Percentiles rank a stretch among this genome's conserved stretches.
phyloP scores from a whole-genome alignment of 192 early-diverging fungal species.

The Obelidium mucronatum region DNA sequence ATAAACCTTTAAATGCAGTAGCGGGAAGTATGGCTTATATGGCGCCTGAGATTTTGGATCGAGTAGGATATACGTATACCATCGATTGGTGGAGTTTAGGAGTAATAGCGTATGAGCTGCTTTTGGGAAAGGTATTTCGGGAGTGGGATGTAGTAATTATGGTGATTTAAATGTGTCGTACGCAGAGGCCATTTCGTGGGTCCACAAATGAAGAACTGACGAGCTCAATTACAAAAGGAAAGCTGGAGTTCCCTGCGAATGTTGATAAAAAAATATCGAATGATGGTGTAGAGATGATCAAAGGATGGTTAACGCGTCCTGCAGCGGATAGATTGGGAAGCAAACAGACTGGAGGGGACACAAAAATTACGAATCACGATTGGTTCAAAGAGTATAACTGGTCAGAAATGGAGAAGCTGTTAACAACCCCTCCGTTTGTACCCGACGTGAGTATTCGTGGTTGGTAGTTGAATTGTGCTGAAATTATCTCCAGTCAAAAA shows the following conservation, averaged over 20 bases:
- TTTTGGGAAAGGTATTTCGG: slow-evolving; percentile 66
- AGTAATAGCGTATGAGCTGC: slow-evolving; percentile 86
- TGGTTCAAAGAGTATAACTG: slow-evolving; percentile 51
- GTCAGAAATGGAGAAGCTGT: slow-evolving; percentile 46
- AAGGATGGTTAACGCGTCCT: slow-evolving; percentile 73
- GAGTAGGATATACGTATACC: slow-evolving; percentile 80
- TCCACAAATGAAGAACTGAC: slow-evolving; percentile 76
- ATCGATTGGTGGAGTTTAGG: slow-evolving; percentile 98
- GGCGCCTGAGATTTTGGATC: slow-evolving; percentile 64
- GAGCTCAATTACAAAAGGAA: slow-evolving; percentile 72
- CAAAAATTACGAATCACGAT: slow-evolving; percentile 52
- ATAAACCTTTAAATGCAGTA: slow-evolving; percentile 75
- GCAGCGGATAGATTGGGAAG: slow-evolving; percentile 78
- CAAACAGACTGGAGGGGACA: slow-evolving; percentile 71
- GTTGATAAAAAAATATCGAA: slow-evolving; percentile 11
- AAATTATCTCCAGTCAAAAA: slow-evolving; percentile 55
- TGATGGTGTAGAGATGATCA: slow-evolving; percentile 31
- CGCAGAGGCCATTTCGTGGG: slow-evolving; percentile 71
- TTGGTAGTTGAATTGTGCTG: slow-evolving; percentile 9
- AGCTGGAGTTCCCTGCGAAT: slow-evolving; percentile 70
- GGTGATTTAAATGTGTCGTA: not conserved
- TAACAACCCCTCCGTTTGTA: slow-evolving; percentile 52
- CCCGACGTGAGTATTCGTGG: slow-evolving; percentile 50
- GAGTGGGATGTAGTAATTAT: not conserved
- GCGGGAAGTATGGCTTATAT: slow-evolving; percentile 94